Percentiles rank a stretch among this genome's conserved stretches.
Evolutionary conservation across 192 early-diverging fungal species (phyloP).

Genomic region (Coemansia sp.): DNA sequence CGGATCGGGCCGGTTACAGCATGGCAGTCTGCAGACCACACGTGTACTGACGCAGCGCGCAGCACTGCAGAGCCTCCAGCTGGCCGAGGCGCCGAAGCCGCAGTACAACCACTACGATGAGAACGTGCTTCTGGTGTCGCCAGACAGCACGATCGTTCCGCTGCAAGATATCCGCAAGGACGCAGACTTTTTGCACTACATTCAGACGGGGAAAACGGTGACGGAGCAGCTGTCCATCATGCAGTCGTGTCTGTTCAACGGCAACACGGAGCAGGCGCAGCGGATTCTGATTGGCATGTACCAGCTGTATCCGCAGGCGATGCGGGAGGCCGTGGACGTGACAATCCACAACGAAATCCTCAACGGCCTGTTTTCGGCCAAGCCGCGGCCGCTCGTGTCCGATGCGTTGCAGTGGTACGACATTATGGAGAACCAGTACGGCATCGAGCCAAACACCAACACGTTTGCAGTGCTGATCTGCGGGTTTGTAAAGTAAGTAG

Average conservation of each 20-base stretch:
- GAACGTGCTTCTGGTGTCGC: constrained; percentile 16
- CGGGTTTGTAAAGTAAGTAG: constrained; percentile 59
- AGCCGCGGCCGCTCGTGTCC: constrained; percentile 53
- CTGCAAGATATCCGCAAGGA: constrained; percentile 18
- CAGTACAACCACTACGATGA: constrained; percentile 8
- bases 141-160: constrained; percentile 13
- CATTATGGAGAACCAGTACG: constrained; percentile 53
- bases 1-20: background rate
- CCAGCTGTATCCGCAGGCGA: constrained; percentile 64
- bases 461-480: constrained; percentile 80
- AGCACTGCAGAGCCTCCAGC: constrained; percentile 7
- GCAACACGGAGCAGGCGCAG: constrained; percentile 72
- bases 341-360: constrained; percentile 82
- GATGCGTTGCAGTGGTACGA: constrained; percentile 74
- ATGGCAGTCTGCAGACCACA: background rate
- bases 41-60: constrained; percentile 20
- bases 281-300: constrained; percentile 65
- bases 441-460: constrained; percentile 60
- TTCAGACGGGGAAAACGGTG: constrained; percentile 49
- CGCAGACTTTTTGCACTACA: constrained; percentile 22
- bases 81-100: constrained; percentile 11
- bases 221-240: constrained; percentile 75
- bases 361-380: constrained; percentile 61
- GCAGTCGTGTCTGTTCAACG: constrained; percentile 74
- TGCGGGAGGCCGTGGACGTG: constrained; percentile 66